These are phyloP conservation scores for Hymenoscyphus infarciens DNA, from an alignment of 2,329 filamentous ascomycete genomes.

Conservation along the genomic window DNA sequence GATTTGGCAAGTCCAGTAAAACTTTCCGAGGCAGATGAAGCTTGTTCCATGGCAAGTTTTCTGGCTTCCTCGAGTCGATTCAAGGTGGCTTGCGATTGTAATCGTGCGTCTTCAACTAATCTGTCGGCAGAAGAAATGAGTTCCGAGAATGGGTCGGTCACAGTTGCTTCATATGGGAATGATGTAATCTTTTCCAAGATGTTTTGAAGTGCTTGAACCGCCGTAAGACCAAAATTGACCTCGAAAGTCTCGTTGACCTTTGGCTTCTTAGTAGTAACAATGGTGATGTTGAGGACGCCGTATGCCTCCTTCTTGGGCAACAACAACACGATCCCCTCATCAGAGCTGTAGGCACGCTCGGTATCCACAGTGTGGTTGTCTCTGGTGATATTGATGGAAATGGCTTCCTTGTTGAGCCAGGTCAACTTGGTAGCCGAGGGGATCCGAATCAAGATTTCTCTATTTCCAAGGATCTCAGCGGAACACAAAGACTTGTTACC, in stretches of 20 bases:
- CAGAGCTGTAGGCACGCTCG: slow-evolving; percentile 38
- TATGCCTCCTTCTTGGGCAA: slow-evolving; percentile 53
- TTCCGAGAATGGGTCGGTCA: slow-evolving; percentile 16
- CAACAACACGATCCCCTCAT: slow-evolving; percentile 38
- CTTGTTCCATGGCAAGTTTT: slow-evolving; percentile 26
- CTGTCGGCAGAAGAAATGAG: slow-evolving; percentile 23
- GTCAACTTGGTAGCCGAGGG: slow-evolving; percentile 47
- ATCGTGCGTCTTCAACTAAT: slow-evolving; percentile 24
- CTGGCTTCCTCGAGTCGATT: slow-evolving; percentile 23
- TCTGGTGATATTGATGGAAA: slow-evolving; percentile 53
- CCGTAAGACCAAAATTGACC: slow-evolving; percentile 50
- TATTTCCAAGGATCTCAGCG: slow-evolving; percentile 44
- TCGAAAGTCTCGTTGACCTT: slow-evolving; percentile 59
- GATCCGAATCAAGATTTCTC: slow-evolving; percentile 53
- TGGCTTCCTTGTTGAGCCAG: slow-evolving; percentile 55
- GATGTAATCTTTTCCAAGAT: slow-evolving; percentile 27
- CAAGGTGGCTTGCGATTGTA: slow-evolving; percentile 23
- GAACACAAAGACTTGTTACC: slow-evolving; percentile 40
- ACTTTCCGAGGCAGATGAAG: slow-evolving; percentile 18
- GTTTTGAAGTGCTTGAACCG: slow-evolving; percentile 27
- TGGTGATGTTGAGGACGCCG: slow-evolving; percentile 54
- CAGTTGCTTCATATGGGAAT: slow-evolving; percentile 8
- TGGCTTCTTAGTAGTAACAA: slow-evolving; percentile 56
- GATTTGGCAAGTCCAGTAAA: slow-evolving; percentile 27
- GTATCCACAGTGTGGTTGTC: slow-evolving; percentile 46